Percentiles rank a stretch among this genome's conserved stretches.
These are phyloP conservation scores for Clonostachys rhizophaga DNA, from an alignment of 2,329 filamentous ascomycete species.

Conservation along the genomic window DNA sequence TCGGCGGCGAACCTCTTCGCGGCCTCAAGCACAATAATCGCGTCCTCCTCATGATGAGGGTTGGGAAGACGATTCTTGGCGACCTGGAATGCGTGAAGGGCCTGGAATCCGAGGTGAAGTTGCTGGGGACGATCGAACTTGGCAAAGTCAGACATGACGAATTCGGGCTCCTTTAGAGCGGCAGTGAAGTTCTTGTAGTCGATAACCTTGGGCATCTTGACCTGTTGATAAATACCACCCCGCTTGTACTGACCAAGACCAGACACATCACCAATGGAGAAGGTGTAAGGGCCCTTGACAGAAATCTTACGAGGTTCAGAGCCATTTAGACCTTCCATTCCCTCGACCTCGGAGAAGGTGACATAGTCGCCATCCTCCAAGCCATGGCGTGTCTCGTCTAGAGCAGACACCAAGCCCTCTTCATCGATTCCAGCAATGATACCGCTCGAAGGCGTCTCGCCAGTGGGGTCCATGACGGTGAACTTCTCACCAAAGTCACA, in stretches of 20 bases:
- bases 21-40: constrained; percentile 69
- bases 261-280: constrained; percentile 92
- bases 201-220: constrained; percentile 96
- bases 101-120: constrained; percentile 88
- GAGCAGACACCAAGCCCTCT: constrained; percentile 83
- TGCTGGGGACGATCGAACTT: constrained; percentile 95
- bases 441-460: constrained; percentile 80
- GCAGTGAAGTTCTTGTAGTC: constrained; percentile 79
- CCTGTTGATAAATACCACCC: constrained; percentile 88
- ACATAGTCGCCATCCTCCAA: constrained; percentile 96
- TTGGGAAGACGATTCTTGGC: constrained; percentile 71
- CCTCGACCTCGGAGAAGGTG: constrained; percentile 88
- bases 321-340: constrained; percentile 84
- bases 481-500: constrained; percentile 97
- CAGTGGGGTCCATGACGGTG: constrained; percentile 82
- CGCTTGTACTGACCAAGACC: constrained; percentile 81
- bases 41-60: constrained; percentile 82
- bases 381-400: constrained; percentile 93
- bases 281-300: constrained; percentile 94
- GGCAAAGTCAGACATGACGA: constrained; percentile 90
- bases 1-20: constrained; percentile 70
- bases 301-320: constrained; percentile 83
- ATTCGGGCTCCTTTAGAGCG: constrained; percentile 81
- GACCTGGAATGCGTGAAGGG: constrained; percentile 80
- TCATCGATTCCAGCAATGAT: constrained; percentile 90